Percentiles rank a stretch among this genome's conserved stretches.
These are phyloP conservation scores for Oligophagozyma castellii DNA, from an alignment of 1,139 yeast genomes.

Conservation along the genomic window DNA sequence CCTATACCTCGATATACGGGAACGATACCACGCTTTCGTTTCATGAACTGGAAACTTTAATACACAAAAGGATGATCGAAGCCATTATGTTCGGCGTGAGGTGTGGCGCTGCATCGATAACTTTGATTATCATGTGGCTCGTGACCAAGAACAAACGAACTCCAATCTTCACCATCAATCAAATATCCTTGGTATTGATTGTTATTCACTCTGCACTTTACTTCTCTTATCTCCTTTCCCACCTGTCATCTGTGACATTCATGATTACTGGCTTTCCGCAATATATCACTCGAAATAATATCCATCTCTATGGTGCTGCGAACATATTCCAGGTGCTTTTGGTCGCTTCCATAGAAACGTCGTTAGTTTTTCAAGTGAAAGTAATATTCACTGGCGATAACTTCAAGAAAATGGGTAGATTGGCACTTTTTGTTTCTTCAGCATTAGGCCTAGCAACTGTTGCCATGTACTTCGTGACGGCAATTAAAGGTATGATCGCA, in stretches of 20 bases:
- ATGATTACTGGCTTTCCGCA: slow-evolving; percentile 36
- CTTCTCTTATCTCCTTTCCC: slow-evolving; percentile 38
- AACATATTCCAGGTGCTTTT: slow-evolving; percentile 47
- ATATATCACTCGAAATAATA: slow-evolving; percentile 24
- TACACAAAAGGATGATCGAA: slow-evolving; percentile 21
- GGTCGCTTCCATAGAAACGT: slow-evolving; percentile 43
- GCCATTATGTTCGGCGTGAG: slow-evolving; percentile 32
- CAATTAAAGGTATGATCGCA: slow-evolving; percentile 26
- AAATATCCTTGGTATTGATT: slow-evolving; percentile 38
- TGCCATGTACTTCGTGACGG: slow-evolving; percentile 39
- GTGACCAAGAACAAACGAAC: slow-evolving; percentile 39
- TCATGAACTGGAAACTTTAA: slow-evolving; percentile 25
- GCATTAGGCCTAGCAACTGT: slow-evolving; percentile 37
- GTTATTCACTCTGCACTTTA: slow-evolving; percentile 48
- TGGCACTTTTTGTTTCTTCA: slow-evolving; percentile 30
- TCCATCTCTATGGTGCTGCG: slow-evolving; percentile 40
- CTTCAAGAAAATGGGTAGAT: slow-evolving; percentile 27
- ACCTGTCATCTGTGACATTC: slow-evolving; percentile 37
- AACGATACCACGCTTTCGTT: slow-evolving; percentile 24
- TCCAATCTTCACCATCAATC: slow-evolving; percentile 60
- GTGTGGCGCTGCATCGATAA: slow-evolving; percentile 30
- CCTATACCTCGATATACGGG: slow-evolving; percentile 20
- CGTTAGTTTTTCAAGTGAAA: slow-evolving; percentile 57
- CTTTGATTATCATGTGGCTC: slow-evolving; percentile 28
- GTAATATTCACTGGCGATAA: slow-evolving; percentile 51